Evolutionary conservation across 805 yeast genomes (phyloP).

Genomic region (Cyberlindnera petersonii): DNA sequence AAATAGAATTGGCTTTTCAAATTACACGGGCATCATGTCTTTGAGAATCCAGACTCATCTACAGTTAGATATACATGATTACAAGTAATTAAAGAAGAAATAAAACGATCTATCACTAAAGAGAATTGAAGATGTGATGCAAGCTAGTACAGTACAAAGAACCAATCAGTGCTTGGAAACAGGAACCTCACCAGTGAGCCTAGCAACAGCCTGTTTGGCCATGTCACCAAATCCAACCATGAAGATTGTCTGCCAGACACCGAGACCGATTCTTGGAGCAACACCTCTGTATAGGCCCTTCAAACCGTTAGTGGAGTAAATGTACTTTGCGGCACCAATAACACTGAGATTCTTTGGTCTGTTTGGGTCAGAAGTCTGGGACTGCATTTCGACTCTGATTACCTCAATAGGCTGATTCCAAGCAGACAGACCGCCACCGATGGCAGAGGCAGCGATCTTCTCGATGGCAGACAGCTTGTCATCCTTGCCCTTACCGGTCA

Average conservation of each 20-base stretch:
- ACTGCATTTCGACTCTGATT: slow-evolving; percentile 96
- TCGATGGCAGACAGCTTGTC: slow-evolving; percentile 69
- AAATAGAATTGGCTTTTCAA: no score
- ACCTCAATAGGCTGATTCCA: slow-evolving; percentile 99
- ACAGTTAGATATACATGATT: neutral
- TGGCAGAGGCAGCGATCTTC: slow-evolving; percentile 76
- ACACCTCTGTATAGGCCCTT: slow-evolving; percentile 95
- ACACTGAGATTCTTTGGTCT: slow-evolving; percentile 91
- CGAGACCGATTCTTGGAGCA: slow-evolving; percentile 92
- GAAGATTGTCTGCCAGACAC: slow-evolving; percentile 97
- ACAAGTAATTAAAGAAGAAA: no score
- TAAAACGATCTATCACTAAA: no score
- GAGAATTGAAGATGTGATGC: no score
- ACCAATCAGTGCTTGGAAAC: slow-evolving; percentile 22
- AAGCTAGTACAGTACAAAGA: no score
- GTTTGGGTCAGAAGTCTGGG: slow-evolving; percentile 88
- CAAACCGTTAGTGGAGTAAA: slow-evolving; percentile 76
- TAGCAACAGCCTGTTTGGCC: slow-evolving; percentile 67
- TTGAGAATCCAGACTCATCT: neutral
- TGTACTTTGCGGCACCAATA: slow-evolving; percentile 70
- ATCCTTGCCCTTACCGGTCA: slow-evolving; percentile 57
- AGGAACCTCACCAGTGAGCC: slow-evolving; percentile 57
- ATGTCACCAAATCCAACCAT: slow-evolving; percentile 98
- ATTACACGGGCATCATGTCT: no score
- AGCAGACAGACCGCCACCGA: slow-evolving; percentile 97